These are phyloP conservation scores for Chlorella sp. DNA, from an alignment of 139 green algal species.

Conservation along the genomic window DNA sequence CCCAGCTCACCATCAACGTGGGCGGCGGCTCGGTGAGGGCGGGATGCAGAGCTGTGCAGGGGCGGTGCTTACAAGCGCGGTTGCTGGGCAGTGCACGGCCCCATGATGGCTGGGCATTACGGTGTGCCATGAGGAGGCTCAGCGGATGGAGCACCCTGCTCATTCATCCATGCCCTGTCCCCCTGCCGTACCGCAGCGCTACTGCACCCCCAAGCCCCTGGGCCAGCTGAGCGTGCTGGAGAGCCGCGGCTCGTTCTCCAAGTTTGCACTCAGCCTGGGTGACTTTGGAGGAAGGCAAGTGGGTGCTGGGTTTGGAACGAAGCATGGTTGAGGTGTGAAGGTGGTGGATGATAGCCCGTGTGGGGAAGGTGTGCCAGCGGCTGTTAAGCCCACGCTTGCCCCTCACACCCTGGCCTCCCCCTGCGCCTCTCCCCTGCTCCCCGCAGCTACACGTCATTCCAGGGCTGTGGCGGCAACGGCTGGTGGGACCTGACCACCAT, in stretches of 20 bases:
- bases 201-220: background rate
- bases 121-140: too few species aligned
- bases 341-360: too few species aligned
- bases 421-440: background rate
- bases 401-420: background rate
- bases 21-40: background rate
- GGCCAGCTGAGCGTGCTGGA: background rate
- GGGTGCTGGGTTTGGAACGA: background rate
- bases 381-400: too few species aligned
- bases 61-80: too few species aligned
- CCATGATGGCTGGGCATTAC: too few species aligned
- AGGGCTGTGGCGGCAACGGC: conserved; percentile 5
- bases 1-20: background rate
- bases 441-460: background rate
- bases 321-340: background rate
- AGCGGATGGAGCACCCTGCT: too few species aligned
- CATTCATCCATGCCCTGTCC: background rate
- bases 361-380: too few species aligned
- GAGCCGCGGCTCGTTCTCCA: background rate
- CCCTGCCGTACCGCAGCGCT: background rate
- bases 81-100: too few species aligned
- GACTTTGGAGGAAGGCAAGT: conserved; percentile 12
- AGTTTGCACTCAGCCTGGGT: background rate
- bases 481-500: background rate
- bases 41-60: background rate